Base-by-base conservation (phyloP, 345 rosid species). In the Cardamine chenopodiifolia region DNA sequence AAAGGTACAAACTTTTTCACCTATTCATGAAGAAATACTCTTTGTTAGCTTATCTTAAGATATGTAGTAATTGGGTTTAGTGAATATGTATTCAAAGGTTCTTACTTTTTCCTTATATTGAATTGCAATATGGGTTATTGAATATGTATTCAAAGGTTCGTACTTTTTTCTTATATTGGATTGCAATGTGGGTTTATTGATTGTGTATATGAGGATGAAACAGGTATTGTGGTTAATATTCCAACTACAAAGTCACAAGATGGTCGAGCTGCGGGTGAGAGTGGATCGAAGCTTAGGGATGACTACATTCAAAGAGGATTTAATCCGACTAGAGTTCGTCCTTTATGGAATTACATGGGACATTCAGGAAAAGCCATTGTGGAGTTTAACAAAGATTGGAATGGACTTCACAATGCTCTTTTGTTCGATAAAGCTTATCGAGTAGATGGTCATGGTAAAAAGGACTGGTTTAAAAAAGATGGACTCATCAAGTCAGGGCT, bases 271-370 rank as follows among this genome's bases (percentile, higher is more conserved):
- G 94, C 85, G 0, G 99, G 99, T 29, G 90, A 79, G 56, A 92
- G 98, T 66, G 99, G 99, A 67, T 86, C 97, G 5, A 95, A 90
- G 86, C 78, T 90, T 34, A 90, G 98, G 76, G 94, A 95, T 79
- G 98, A 89, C 85, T 80, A 87, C 64, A 92, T 55, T 11, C 74
- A 70, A 48, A 82, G 92, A 87, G 99, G 99, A 57, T 95, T 95
- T 70, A 90, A 90, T 70, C 96, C 99, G 7, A 81, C 47, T 13
- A 89, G 98, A 64, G 99, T 95, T 68, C 85, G 77, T 66, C 87
- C 99, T 0, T 74, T 92, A 17, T 95, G 99, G 98, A 90, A 81
- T 65, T 85, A 81, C 59, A 80, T 74, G 17, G 99, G 98, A 29
- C 92, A 88, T 80, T 95, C 97, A 23, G 99, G 99, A 66, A 80